phyloP scores from a whole-genome alignment of 2,329 filamentous ascomycete species.

The Alternaria postmessia region DNA sequence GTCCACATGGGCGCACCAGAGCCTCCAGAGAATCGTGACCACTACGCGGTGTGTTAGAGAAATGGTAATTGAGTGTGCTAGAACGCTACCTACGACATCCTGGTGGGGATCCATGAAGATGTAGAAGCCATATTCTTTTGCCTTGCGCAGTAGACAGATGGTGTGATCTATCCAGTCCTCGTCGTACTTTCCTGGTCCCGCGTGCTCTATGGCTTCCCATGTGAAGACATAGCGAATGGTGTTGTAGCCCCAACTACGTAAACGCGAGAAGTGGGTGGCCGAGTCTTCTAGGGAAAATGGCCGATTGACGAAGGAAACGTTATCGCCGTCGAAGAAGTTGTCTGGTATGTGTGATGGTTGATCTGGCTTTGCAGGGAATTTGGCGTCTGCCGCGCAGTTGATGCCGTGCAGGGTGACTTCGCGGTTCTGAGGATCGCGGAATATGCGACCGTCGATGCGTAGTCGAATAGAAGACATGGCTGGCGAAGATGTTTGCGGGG shows the following conservation, averaged over 20 bases:
- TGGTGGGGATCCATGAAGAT: conserved; percentile 99
- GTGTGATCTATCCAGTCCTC: conserved; percentile 94
- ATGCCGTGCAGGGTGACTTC: conserved; percentile 92
- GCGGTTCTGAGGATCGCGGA: conserved; percentile 81
- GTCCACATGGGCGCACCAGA: conserved; percentile 99
- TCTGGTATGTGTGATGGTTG: conserved; percentile 79
- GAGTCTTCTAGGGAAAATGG: conserved; percentile 87
- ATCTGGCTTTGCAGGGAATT: conserved; percentile 83
- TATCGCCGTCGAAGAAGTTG: conserved; percentile 91
- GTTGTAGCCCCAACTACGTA: conserved; percentile 93
- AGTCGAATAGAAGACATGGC: conserved; percentile 78
- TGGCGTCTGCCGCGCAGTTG: conserved; percentile 90
- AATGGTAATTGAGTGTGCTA: background rate
- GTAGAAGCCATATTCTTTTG: conserved; percentile 91
- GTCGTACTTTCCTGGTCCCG: conserved; percentile 89
- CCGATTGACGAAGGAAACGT: conserved; percentile 84
- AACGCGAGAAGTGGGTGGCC: conserved; percentile 81
- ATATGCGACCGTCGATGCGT: conserved; percentile 83
- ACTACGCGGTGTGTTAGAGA: conserved; percentile 60
- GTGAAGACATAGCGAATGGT: conserved; percentile 97
- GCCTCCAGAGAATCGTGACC: conserved; percentile 93
- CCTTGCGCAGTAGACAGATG: conserved; percentile 80
- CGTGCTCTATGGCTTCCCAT: conserved; percentile 97
- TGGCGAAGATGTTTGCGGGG: conserved; percentile 3
- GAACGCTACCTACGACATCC: conserved; percentile 75